Evolutionary conservation across 768 basidiomycete genomes (phyloP), one percentile per base, ranked within the genome.

Genomic region (Hericium coralloides): DNA sequence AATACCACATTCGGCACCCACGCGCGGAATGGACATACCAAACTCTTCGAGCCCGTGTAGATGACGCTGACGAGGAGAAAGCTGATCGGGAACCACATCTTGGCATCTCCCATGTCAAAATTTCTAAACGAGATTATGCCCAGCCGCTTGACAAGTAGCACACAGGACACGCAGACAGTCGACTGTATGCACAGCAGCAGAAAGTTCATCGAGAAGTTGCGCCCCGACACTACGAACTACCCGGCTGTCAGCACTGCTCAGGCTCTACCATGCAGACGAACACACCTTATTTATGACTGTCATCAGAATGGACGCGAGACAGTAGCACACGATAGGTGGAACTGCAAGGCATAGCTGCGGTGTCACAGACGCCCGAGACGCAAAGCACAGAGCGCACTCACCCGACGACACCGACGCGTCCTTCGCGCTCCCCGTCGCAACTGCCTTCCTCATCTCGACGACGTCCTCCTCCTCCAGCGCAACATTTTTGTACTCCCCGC

Each of bases 21-120:
- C 8, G 31, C 31, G 22, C 20, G 37, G 26, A 48, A 23, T 55
- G 14, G 43, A 78, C 94, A 72, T 62, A 95, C 95, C 69, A 99
- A 75, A 68, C 91, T 92, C 72, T 99, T 99, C 22, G 92, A 94
- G 3, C 97, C 97, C 0, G 97, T 98, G 70, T 99, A 99, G 66
- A 99, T 98, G 50, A 98, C 95, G 53, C 79, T 79, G 51, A 98
- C 97, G 47, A 98, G 84, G 61, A 95, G 74, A 63, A 87, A 85
- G 63, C 92, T 95, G 66, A 99, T 89, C 14, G 95, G 95, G 70
- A 95, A 91, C 97, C 97, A 99, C 48, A 78, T 74, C 68, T 87
- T 93, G 26, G 93, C 94, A 65, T 97, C 93, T 63, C 83, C 76
- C 62, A 73, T 69, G 69, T 92, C 85, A 65, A 94, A 94, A 60